phyloP scores from a whole-genome alignment of 352 stramenopile species.

The Elongisporangium prolatum region DNA sequence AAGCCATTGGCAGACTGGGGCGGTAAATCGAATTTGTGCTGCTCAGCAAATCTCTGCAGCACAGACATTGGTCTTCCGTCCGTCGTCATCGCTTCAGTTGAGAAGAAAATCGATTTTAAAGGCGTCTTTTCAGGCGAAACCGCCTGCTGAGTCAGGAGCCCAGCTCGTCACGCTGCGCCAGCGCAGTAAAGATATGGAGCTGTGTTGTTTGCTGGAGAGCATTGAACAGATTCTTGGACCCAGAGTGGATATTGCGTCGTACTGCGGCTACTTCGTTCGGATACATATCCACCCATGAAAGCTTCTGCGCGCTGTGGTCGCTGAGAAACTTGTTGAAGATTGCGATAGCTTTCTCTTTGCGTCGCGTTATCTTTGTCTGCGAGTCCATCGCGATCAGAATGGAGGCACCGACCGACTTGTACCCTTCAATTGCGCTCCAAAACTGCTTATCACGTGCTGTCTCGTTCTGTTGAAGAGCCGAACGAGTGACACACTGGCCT shows the following conservation, averaged over 20 bases:
- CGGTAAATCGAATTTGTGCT: constrained; percentile 9
- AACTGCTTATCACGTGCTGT: constrained; percentile 42
- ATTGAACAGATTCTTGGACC: constrained; percentile 40
- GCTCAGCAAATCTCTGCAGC: constrained; percentile 12
- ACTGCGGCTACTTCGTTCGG: constrained; percentile 30
- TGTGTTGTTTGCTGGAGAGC: constrained; percentile 46
- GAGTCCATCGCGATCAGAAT: constrained; percentile 32
- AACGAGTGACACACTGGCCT: neutral
- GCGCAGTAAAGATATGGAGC: constrained; percentile 36
- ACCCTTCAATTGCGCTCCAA: constrained; percentile 64
- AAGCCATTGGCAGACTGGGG: neutral
- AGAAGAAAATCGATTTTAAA: constrained; percentile 1
- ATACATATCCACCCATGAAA: constrained; percentile 55
- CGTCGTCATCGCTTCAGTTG: neutral
- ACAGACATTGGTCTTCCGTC: neutral
- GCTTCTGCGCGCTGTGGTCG: constrained; percentile 4
- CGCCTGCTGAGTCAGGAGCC: neutral
- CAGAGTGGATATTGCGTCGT: constrained; percentile 16
- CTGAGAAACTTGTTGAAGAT: constrained; percentile 52
- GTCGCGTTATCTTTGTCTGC: constrained; percentile 23
- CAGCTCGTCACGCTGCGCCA: constrained; percentile 9
- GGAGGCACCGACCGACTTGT: constrained; percentile 32
- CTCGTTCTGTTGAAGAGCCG: constrained; percentile 1
- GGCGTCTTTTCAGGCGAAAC: neutral
- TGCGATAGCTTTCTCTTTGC: constrained; percentile 27